Base-by-base conservation (phyloP, 805 yeast species). In the Wickerhamiella spandovensis region DNA sequence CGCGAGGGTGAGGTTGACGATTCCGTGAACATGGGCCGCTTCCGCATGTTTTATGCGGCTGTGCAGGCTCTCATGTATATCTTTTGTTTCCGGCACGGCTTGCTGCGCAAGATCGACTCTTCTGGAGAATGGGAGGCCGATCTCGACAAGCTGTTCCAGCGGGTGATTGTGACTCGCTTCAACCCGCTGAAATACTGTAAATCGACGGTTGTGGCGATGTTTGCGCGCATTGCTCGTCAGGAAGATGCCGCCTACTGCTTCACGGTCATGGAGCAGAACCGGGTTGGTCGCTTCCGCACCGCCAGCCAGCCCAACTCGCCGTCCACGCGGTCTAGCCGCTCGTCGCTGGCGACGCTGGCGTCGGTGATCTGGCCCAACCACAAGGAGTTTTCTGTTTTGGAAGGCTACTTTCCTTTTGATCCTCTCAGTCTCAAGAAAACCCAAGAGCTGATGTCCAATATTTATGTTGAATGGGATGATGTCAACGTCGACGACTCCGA, bases 361-460 rank as follows among this genome's bases (percentile, higher is more conserved):
- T 74, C 48, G 71, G 77, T 56, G 73, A 73, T 58, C 6, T 63
- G 63, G 58, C 56, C 59, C 28, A 77, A 78, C 50, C 81, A 81
- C 60, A 89, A 84, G 61, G 95, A 88, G 61, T 87, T 85, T 61
- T 74, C 84, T 56, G 95, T 87, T 60, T 71, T 90, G 48, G 96
- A 89, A 64, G 88, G 92, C n/a, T 90, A 87, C 64, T 90, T 90
- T 67, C 98, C 98, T 12, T 90, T 85, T 64, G 97, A 90, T 69
- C 98, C 98, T 1, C 67, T 92, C 54, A 77, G 84, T 47, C 73
- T 90, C 54, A 82, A 81, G 44, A 67, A 67, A 10, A 76, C 85
- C 46, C 78, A 80, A 58, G 64, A 67, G 39, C 63, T 78, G 32
- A 67, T 92, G 50, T 69, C 73, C 30, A 71, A 67, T 5, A 72